phyloP scores from a whole-genome alignment of 805 yeast species.

The Sugiyamaella mastotermitis region DNA sequence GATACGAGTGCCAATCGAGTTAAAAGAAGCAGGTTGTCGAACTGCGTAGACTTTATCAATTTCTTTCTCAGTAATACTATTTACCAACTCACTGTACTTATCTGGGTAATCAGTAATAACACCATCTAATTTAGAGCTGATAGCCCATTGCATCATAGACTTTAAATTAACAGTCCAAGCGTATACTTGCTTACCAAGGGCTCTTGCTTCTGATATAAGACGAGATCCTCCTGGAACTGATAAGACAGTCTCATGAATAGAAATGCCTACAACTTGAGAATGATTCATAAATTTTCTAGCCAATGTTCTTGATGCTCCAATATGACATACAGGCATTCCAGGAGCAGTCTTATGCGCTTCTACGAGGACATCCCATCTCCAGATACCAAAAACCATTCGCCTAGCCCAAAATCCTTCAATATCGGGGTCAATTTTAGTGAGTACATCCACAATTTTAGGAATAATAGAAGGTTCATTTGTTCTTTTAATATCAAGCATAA shows the following conservation, averaged over 20 bases:
- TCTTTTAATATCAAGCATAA: conserved; percentile 50
- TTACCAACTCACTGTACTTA: conserved; percentile 9
- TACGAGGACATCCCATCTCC: conserved; percentile 43
- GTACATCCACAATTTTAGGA: conserved; percentile 33
- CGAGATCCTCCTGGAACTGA: conserved; percentile 37
- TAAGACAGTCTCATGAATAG: conserved; percentile 39
- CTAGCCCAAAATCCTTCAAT: conserved; percentile 41
- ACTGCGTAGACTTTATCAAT: conserved; percentile 12
- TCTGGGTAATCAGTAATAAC: conserved; percentile 37
- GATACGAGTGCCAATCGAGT: too few relatives aligned
- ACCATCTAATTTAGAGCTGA: conserved; percentile 32
- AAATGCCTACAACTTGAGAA: conserved; percentile 52
- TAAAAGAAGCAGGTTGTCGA: conserved; percentile 7
- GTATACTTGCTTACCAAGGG: conserved; percentile 34
- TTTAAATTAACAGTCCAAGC: conserved; percentile 49
- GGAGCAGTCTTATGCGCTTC: conserved; percentile 37
- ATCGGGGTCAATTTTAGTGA: conserved; percentile 36
- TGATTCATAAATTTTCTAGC: conserved; percentile 35
- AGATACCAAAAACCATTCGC: conserved; percentile 45
- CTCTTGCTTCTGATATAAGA: conserved; percentile 30
- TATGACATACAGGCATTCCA: conserved; percentile 28
- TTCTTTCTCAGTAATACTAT: conserved; percentile 10
- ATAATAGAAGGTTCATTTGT: conserved; percentile 40
- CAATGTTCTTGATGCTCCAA: conserved; percentile 34
- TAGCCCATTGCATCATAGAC: conserved; percentile 34